Conservation (phyloP, 495 filamentous ascomycete genomes). For the Tuber aestivum region DNA sequence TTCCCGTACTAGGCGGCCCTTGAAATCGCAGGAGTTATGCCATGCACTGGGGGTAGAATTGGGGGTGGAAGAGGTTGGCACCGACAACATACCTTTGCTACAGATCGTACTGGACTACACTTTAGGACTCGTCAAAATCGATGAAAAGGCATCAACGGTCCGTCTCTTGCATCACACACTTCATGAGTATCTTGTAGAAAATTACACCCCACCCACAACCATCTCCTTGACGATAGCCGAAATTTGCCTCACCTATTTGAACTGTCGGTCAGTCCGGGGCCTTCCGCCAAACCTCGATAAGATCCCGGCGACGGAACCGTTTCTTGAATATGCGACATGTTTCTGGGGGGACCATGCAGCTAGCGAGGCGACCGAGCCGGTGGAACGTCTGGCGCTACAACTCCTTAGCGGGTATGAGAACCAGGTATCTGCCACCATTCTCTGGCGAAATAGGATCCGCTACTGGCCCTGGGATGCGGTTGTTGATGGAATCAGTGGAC, state of each 20-base stretch:
- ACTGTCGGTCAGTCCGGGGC: too few species aligned
- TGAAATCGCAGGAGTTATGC: neutral
- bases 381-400: too few species aligned
- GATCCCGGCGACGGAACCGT: neutral
- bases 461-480: too few species aligned
- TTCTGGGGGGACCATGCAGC: neutral
- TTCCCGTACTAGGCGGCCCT: too few species aligned
- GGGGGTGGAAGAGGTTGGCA: neutral
- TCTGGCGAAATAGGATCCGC: too few species aligned
- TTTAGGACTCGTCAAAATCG: neutral
- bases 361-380: neutral
- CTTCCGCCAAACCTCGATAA: neutral
- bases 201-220: too few species aligned
- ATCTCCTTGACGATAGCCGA: too few species aligned
- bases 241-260: too few species aligned
- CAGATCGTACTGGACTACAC: neutral
- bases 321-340: neutral
- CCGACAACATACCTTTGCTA: neutral
- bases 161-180: neutral
- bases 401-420: too few species aligned
- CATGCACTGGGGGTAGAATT: neutral
- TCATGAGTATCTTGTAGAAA: neutral
- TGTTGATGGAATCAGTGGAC: neutral
- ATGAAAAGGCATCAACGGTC: neutral
- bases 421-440: too few species aligned